These are phyloP conservation scores for Phytophthora constricta DNA, from an alignment of 352 stramenopile genomes.

Conservation along the genomic window DNA sequence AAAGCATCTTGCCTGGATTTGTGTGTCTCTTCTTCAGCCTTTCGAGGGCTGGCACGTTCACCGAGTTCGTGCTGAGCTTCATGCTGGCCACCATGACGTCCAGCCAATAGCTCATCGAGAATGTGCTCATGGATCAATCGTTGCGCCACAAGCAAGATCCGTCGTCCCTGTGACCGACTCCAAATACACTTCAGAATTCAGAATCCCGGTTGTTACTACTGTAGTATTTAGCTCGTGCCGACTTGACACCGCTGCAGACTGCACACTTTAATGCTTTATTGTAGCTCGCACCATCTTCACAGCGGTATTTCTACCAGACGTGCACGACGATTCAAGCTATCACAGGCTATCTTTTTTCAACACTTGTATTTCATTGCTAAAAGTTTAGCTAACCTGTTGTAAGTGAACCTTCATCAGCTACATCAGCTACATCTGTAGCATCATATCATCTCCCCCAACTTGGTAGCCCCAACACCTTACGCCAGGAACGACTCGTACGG, in stretches of 20 bases:
- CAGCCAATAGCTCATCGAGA: slow-evolving; percentile 45
- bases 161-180: too few species aligned
- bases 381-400: too few species aligned
- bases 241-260: too few species aligned
- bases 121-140: slow-evolving; percentile 44
- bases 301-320: neutral
- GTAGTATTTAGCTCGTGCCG: too few species aligned
- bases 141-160: slow-evolving; percentile 11
- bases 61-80: slow-evolving; percentile 44
- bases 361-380: too few species aligned
- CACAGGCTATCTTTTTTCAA: slow-evolving; percentile 1
- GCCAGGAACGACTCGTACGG: slow-evolving; percentile 23
- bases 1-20: slow-evolving; percentile 7
- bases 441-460: too few species aligned
- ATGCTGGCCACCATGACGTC: slow-evolving; percentile 41
- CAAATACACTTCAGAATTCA: too few species aligned
- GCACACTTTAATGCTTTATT: too few species aligned
- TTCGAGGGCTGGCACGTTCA: slow-evolving; percentile 34
- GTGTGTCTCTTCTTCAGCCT: slow-evolving; percentile 21
- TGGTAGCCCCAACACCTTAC: neutral
- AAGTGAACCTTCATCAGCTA: too few species aligned
- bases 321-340: neutral
- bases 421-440: too few species aligned
- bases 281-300: too few species aligned
- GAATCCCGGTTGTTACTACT: too few species aligned